These are phyloP conservation scores for Ramaria sp. DNA, from an alignment of 768 basidiomycete genomes.

Conservation along the genomic window DNA sequence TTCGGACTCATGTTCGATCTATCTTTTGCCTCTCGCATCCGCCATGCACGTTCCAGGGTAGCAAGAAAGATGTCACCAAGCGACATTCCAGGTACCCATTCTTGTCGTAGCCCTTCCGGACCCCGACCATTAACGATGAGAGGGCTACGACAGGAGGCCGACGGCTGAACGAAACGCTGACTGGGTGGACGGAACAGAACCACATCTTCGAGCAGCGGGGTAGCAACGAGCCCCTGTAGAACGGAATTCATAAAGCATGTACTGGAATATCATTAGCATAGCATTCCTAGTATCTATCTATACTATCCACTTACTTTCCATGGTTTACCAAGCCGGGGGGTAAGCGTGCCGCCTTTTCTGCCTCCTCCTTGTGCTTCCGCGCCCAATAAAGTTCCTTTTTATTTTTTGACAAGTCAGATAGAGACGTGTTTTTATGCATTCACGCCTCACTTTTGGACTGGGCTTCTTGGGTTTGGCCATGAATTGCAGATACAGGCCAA, in stretches of 20 bases:
- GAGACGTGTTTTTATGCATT: too few species aligned
- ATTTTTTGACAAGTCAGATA: too few species aligned
- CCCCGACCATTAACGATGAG: constrained; percentile 59
- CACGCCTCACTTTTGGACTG: background rate
- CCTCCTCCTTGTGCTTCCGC: constrained; percentile 49
- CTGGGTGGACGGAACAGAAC: constrained; percentile 40
- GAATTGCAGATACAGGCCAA: too few species aligned
- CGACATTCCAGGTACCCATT: constrained; percentile 51
- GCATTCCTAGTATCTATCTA: background rate
- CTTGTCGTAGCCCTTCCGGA: constrained; percentile 33
- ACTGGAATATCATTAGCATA: constrained; percentile 6
- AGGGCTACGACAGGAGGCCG: constrained; percentile 35
- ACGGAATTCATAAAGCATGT: constrained; percentile 98
- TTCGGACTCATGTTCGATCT: constrained; percentile 53
- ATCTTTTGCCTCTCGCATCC: constrained; percentile 38
- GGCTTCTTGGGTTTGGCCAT: constrained; percentile 10
- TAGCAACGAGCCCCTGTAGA: constrained; percentile 76
- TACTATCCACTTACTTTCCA: constrained; percentile 36
- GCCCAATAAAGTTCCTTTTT: constrained; percentile 49
- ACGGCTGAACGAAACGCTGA: constrained; percentile 31
- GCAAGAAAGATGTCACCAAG: constrained; percentile 59
- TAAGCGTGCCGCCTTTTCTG: constrained; percentile 44
- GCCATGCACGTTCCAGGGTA: constrained; percentile 54
- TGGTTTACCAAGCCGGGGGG: constrained; percentile 73
- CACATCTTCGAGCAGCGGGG: constrained; percentile 45